Conservation (phyloP, 768 basidiomycete genomes). For the Sarcomyxa edulis region DNA sequence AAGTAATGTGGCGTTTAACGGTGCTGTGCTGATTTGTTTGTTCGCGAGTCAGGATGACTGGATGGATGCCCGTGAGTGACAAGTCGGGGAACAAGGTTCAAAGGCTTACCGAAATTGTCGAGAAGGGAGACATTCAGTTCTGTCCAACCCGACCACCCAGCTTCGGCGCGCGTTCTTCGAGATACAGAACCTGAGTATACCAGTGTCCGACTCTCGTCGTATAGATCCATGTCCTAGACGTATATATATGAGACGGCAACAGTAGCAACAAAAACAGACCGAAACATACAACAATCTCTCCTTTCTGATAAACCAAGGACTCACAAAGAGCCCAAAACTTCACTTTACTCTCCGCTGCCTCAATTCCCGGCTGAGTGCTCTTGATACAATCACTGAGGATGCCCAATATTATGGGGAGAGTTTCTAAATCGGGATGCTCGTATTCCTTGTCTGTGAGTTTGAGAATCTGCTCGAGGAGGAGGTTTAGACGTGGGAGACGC, state of each 20-base stretch:
- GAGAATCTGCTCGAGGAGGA: constrained; percentile 66
- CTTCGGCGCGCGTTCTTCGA: constrained; percentile 57
- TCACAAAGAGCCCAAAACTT: constrained; percentile 83
- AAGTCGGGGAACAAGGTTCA: neutral
- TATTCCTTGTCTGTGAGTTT: constrained; percentile 59
- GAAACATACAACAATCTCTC: constrained; percentile 71
- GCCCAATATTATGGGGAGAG: constrained; percentile 64
- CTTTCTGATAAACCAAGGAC: constrained; percentile 65
- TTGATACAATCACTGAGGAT: constrained; percentile 72
- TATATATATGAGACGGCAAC: neutral
- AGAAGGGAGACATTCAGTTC: constrained; percentile 63
- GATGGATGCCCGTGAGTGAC: constrained; percentile 3
- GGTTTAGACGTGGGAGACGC: constrained; percentile 74
- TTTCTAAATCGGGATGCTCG: constrained; percentile 77
- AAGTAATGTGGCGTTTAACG: constrained; percentile 50
- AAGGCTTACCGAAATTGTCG: constrained; percentile 68
- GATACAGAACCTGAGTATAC: constrained; percentile 62
- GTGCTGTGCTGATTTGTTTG: constrained; percentile 46
- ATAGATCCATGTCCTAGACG: constrained; percentile 74
- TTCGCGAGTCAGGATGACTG: constrained; percentile 64
- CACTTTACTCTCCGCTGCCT: constrained; percentile 85
- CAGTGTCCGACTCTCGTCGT: constrained; percentile 69
- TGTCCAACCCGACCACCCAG: constrained; percentile 65
- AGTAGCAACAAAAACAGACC: neutral
- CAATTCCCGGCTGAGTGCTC: constrained; percentile 86